Evolutionary conservation across 805 yeast species (phyloP).

Genomic region (Jamesozyma jinghongensis): DNA sequence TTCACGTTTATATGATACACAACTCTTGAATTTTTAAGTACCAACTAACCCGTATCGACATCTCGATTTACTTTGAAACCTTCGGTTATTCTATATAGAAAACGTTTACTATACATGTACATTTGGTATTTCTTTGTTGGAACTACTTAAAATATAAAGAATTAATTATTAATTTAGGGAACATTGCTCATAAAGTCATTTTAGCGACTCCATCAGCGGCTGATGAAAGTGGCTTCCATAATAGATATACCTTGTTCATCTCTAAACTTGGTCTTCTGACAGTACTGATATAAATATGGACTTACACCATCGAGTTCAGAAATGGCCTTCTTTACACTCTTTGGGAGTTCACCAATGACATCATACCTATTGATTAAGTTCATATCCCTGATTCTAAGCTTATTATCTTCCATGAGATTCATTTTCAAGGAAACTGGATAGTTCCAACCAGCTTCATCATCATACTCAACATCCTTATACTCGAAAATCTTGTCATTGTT

Average conservation of each 20-base stretch:
- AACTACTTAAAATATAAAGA: no score
- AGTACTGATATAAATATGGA: conserved; percentile 78
- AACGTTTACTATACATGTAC: no score
- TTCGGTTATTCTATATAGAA: no score
- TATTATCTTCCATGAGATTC: conserved; percentile 22
- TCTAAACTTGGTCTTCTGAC: conserved; percentile 47
- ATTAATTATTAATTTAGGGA: no score
- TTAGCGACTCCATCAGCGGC: not conserved
- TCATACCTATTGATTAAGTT: conserved; percentile 69
- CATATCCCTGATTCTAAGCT: conserved; percentile 40
- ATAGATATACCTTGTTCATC: conserved; percentile 59
- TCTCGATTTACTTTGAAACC: no score
- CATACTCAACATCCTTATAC: conserved; percentile 31
- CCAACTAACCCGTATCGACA: no score
- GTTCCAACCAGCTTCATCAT: conserved; percentile 66
- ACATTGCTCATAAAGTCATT: no score
- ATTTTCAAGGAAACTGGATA: conserved; percentile 45
- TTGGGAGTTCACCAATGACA: conserved; percentile 82
- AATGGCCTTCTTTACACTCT: conserved; percentile 66
- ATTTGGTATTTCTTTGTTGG: no score
- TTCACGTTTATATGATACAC: no score
- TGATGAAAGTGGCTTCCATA: conserved; percentile 71
- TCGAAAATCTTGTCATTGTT: conserved; percentile 40
- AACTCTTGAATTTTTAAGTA: no score
- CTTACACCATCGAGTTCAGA: conserved; percentile 75